Base-by-base conservation (phyloP, 2,329 filamentous ascomycete species). In the Apiospora koreana region DNA sequence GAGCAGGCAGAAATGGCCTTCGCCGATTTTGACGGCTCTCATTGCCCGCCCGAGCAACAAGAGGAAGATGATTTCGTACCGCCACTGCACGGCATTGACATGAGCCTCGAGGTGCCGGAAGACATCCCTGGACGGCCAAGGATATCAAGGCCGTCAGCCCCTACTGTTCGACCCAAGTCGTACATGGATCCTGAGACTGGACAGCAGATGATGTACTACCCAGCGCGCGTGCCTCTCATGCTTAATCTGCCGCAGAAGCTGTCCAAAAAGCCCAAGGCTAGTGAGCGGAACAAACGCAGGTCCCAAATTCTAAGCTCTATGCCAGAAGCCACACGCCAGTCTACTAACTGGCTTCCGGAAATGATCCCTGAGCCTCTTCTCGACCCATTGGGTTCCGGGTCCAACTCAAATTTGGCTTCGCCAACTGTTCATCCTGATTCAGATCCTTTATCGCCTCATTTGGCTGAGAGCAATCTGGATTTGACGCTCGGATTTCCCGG, bases 151-250 rank as follows among this genome's bases (percentile, higher is more conserved):
- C 86, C 76, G 45, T 70, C 71, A 23, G 70, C 69, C 21, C 71
- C 72, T 41, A 79, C 77, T 42, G 77, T 73, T 28, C 79, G 83
- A 68, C 83, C 89, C 14, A 85, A 87, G 72, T 89, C 89, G 0
- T 91, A 90, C 78, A 81, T 89, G 76, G 86, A 91, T 76, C 89
- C 89, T 1, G 84, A 86, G 35, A 91, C 91, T 1, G 92, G 90
- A 5, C 90, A 95, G 74, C 86, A 91, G 75, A 97, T 98, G 93
- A 89, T 97, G 12, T 98, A 92, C 81, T 99, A 99, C 79, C 96
- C 96, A 18, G 96, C 96, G 3, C 95, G 94, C 1, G 96, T 99
- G 2, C 96, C 96, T 3, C 91, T 93, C 72, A 95, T 97, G 91
- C 87, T 99, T 70, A 98, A 97, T 76, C 84, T 99, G 16, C 96